Evolutionary conservation across 2,329 filamentous ascomycete genomes (phyloP).

Genomic region (Gnomoniopsis sp.): DNA sequence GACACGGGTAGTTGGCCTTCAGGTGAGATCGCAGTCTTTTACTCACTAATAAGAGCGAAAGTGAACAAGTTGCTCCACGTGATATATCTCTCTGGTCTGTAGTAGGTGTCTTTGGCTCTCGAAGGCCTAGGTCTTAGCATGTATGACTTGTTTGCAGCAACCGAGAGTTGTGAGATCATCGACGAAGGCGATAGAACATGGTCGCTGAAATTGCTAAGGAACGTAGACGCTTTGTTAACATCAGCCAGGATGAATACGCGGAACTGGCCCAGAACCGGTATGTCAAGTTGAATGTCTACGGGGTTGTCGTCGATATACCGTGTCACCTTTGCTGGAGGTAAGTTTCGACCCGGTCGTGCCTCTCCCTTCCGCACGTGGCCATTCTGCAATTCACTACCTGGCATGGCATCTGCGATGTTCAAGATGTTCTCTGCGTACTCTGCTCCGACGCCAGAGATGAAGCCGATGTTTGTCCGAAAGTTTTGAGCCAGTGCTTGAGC

Average conservation of each 20-base stretch:
- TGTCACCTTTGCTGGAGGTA: slow-evolving; percentile 46
- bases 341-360: slow-evolving; percentile 26
- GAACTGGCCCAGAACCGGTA: slow-evolving; percentile 52
- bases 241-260: slow-evolving; percentile 44
- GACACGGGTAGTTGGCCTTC: not conserved
- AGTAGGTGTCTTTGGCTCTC: slow-evolving; percentile 61
- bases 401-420: not conserved
- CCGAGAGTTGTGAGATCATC: slow-evolving; percentile 57
- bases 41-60: slow-evolving; percentile 63
- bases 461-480: slow-evolving; percentile 67
- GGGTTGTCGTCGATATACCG: slow-evolving; percentile 53
- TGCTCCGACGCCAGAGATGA: slow-evolving; percentile 70
- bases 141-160: slow-evolving; percentile 60
- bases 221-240: slow-evolving; percentile 5
- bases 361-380: slow-evolving; percentile 18
- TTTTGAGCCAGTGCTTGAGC: slow-evolving; percentile 62
- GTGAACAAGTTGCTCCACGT: slow-evolving; percentile 66
- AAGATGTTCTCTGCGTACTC: slow-evolving; percentile 29
- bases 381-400: slow-evolving; percentile 1
- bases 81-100: slow-evolving; percentile 66
- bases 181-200: slow-evolving; percentile 48
- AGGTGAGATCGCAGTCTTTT: not conserved
- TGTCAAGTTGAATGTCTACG: slow-evolving; percentile 50
- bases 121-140: slow-evolving; percentile 51
- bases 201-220: slow-evolving; percentile 34